Evolutionary conservation across 78 protist species (phyloP).

Genomic region (Polysphondylium violaceum): DNA sequence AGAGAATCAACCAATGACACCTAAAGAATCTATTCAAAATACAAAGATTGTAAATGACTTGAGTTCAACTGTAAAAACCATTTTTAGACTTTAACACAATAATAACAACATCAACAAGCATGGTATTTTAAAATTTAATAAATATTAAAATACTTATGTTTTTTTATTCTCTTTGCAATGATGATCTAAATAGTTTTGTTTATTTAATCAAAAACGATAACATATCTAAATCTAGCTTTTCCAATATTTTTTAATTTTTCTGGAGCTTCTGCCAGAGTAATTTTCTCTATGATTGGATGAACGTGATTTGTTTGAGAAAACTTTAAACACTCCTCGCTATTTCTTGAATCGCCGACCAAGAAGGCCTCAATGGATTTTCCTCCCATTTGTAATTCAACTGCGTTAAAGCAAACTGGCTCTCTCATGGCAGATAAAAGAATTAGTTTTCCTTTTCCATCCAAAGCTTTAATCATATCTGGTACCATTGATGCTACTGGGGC

Average conservation of each 20-base stretch:
- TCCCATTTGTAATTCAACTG: not conserved
- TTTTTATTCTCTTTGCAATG: too few relatives aligned
- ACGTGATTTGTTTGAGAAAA: constrained; percentile 15
- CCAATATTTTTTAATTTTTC: not conserved
- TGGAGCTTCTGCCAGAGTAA: constrained; percentile 34
- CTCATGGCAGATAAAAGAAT: not conserved
- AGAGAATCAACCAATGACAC: constrained; percentile 47
- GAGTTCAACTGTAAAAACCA: constrained; percentile 70
- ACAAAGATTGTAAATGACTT: constrained; percentile 54
- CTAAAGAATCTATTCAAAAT: constrained; percentile 62
- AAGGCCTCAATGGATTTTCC: constrained; percentile 22
- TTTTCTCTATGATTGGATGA: constrained; percentile 18
- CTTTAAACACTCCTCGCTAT: not conserved
- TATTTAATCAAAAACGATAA: not conserved
- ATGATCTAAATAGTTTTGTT: too few relatives aligned
- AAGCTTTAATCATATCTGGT: not conserved
- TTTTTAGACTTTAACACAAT: constrained; percentile 38
- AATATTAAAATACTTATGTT: too few relatives aligned
- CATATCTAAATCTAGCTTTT: constrained; percentile 36
- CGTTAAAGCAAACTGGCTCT: not conserved
- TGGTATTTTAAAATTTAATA: not conserved
- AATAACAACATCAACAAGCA: constrained; percentile 14
- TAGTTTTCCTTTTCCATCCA: constrained; percentile 1
- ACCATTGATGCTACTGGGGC: not conserved
- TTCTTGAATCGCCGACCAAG: too few relatives aligned